These are phyloP conservation scores for Pleurotus citrinopileatus DNA, from an alignment of 768 basidiomycete species.

Conservation along the genomic window DNA sequence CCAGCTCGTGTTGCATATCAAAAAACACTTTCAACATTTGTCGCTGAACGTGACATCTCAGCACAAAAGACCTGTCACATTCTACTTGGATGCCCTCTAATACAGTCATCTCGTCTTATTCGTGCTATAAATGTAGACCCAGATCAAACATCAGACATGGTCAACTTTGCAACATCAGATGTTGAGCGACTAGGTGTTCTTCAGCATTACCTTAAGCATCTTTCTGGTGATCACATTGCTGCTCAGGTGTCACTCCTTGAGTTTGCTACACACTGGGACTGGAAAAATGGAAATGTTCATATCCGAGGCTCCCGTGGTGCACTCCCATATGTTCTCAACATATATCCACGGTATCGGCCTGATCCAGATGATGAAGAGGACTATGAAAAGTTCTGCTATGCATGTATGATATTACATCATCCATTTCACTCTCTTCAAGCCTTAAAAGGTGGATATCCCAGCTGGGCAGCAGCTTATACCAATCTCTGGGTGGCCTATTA, in stretches of 20 bases:
- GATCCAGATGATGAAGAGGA: conserved; percentile 16
- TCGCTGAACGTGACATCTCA: conserved; percentile 19
- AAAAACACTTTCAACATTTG: conserved; percentile 20
- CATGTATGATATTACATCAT: conserved; percentile 17
- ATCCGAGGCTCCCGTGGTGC: neutral
- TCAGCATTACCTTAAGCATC: conserved; percentile 12
- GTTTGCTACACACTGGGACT: conserved; percentile 10
- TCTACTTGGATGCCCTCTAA: conserved; percentile 18
- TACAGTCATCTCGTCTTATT: conserved; percentile 12
- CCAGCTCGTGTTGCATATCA: conserved; percentile 20
- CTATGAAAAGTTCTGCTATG: conserved; percentile 17
- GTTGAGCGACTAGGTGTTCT: conserved; percentile 12
- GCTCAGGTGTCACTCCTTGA: neutral
- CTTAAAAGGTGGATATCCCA: neutral
- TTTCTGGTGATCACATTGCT: neutral
- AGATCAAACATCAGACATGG: conserved; percentile 9
- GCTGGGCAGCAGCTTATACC: neutral
- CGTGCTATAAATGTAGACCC: conserved; percentile 14
- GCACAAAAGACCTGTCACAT: conserved; percentile 22
- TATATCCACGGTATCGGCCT: conserved; percentile 16
- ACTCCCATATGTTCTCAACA: neutral
- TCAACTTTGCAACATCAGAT: neutral
- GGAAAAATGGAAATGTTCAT: neutral
- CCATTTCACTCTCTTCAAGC: conserved; percentile 12
- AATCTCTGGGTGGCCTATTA: neutral